phyloP scores from a whole-genome alignment of 768 basidiomycete genomes.

The Clitopilus passeckerianus region DNA sequence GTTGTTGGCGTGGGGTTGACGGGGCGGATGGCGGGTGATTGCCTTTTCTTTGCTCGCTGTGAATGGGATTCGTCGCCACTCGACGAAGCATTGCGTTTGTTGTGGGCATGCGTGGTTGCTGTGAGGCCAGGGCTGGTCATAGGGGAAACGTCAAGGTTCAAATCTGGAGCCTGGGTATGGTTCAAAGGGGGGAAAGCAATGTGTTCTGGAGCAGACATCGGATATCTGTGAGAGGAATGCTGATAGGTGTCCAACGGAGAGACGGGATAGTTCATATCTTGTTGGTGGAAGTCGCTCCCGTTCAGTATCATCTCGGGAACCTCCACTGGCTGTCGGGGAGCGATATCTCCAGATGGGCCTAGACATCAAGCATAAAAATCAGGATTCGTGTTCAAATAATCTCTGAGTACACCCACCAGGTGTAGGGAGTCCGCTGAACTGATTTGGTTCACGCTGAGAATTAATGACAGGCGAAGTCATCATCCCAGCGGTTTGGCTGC shows the following conservation, averaged over 20 bases:
- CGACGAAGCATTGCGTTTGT: conserved; percentile 56
- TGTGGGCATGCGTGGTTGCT: conserved; percentile 14
- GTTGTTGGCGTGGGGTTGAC: conserved; percentile 18
- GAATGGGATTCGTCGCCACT: conserved; percentile 44
- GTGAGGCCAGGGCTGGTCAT: conserved; percentile 76
- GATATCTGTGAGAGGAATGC: conserved; percentile 21
- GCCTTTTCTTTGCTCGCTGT: conserved; percentile 47
- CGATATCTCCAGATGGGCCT: conserved; percentile 66
- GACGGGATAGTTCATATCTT: conserved; percentile 14
- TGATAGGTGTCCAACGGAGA: conserved; percentile 8
- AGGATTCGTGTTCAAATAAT: neutral
- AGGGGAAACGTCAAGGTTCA: conserved; percentile 74
- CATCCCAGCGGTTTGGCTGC: conserved; percentile 36
- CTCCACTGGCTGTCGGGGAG: conserved; percentile 52
- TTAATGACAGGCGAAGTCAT: conserved; percentile 26
- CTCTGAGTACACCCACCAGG: conserved; percentile 41
- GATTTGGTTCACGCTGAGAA: conserved; percentile 20
- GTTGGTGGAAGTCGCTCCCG: conserved; percentile 24
- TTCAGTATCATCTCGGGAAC: conserved; percentile 58
- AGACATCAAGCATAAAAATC: neutral
- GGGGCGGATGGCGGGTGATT: conserved; percentile 43
- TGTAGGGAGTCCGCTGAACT: conserved; percentile 58
- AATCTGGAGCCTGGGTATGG: conserved; percentile 40
- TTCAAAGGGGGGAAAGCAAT: conserved; percentile 53
- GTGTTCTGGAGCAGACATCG: conserved; percentile 67